phyloP scores from a whole-genome alignment of 352 stramenopile genomes.

The Phytophthora tentaculata region DNA sequence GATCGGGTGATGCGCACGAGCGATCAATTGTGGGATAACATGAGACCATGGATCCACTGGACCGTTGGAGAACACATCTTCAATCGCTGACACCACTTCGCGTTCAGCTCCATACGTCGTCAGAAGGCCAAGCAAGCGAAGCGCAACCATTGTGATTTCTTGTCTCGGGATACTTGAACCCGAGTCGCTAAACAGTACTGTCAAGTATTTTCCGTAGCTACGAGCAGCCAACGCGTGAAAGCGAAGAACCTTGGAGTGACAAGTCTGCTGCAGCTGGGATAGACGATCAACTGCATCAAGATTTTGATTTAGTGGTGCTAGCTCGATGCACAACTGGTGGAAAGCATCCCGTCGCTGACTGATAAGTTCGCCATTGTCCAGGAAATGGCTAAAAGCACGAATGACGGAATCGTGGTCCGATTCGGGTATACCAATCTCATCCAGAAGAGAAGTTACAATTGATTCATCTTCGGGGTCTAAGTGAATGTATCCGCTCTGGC shows the following conservation, averaged over 20 bases:
- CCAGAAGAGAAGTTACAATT: constrained; percentile 44
- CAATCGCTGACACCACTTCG: constrained; percentile 47
- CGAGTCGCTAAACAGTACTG: constrained; percentile 12
- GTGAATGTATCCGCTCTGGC: constrained; percentile 60
- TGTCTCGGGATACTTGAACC: constrained; percentile 21
- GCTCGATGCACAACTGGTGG: constrained; percentile 39
- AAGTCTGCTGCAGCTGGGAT: constrained; percentile 41
- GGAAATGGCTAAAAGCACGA: constrained; percentile 53
- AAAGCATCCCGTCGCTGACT: constrained; percentile 45
- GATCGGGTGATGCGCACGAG: constrained; percentile 66
- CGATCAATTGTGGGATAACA: constrained; percentile 79
- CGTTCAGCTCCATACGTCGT: constrained; percentile 64
- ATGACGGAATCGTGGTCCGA: constrained; percentile 44
- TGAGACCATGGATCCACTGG: constrained; percentile 68
- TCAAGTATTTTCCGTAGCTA: constrained; percentile 53
- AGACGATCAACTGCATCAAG: constrained; percentile 34
- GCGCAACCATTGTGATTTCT: constrained; percentile 52
- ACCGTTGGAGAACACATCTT: constrained; percentile 50
- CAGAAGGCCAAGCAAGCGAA: constrained; percentile 74
- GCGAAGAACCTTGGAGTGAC: constrained; percentile 40
- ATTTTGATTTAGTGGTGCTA: constrained; percentile 9
- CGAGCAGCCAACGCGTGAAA: constrained; percentile 49
- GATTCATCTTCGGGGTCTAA: constrained; percentile 52
- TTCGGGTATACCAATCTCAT: constrained; percentile 44
- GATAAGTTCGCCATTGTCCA: constrained; percentile 56